Evolutionary conservation across 768 basidiomycete genomes (phyloP).

Genomic region (Lentinula guzmanii): DNA sequence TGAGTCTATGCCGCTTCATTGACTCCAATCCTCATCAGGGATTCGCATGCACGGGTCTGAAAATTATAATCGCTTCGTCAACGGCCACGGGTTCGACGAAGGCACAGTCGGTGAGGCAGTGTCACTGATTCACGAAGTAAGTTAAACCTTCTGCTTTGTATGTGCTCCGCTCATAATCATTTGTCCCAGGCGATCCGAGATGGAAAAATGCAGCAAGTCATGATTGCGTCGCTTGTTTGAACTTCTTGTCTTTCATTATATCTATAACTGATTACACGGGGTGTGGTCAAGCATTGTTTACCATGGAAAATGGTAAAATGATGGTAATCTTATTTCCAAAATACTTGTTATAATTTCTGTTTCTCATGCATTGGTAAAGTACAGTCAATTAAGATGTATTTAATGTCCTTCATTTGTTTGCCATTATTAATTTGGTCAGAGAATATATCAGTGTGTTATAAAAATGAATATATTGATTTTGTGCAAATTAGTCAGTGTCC

Average conservation of each 20-base stretch:
- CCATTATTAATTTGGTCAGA: too few species aligned
- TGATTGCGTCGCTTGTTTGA: constrained; percentile 18
- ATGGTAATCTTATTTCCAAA: too few species aligned
- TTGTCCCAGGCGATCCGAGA: constrained; percentile 38
- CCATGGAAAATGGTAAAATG: too few species aligned
- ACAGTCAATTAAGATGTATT: too few species aligned
- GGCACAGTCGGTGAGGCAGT: constrained; percentile 66
- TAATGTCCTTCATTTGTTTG: too few species aligned
- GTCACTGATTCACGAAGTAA: constrained; percentile 65
- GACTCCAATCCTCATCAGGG: constrained; percentile 23
- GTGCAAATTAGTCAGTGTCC: too few species aligned
- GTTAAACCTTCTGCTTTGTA: neutral
- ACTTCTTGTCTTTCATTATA: neutral
- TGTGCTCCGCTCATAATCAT: neutral
- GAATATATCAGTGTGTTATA: too few species aligned
- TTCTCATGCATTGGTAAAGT: too few species aligned
- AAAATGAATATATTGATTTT: too few species aligned
- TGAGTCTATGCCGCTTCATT: neutral
- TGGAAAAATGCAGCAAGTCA: constrained; percentile 38
- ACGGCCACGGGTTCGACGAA: constrained; percentile 63
- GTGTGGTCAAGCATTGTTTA: too few species aligned
- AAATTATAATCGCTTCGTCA: constrained; percentile 55
- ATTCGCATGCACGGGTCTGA: constrained; percentile 66
- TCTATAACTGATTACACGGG: too few species aligned
- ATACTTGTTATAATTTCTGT: too few species aligned